Base-by-base conservation (phyloP, 164 flowering plant species). In the Euptelea pleiosperma region DNA sequence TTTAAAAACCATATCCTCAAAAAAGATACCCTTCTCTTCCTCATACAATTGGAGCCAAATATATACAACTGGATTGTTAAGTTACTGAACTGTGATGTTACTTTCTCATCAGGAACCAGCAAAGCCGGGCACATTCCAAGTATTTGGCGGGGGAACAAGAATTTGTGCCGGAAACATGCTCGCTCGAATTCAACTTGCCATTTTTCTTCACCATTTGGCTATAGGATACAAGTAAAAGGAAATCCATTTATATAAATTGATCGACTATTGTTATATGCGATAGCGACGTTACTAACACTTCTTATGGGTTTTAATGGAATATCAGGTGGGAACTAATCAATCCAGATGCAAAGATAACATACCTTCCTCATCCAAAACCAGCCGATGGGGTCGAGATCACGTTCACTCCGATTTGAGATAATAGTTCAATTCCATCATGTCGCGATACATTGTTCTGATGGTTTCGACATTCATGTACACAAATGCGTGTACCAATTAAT, bases 131-230 rank as follows among this genome's bases (percentile, higher is more conserved):
- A 54, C 79, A 5, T 76, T 67, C 56, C 75, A 65, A 57, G 83
- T 62, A 1, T 80, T 82, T 68, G 85, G 85, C 10, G 76, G 71
- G 3, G 85, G 85, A 19, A 5, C 64, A 31, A 75, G 85, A 66
- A 62, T 78, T 10, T 80, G 82, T 37, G 58, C 80, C 0, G 87
- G 87, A 57, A 82, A 71, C 70, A 78, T 63, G 75, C 75, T 80
- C 33, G 83, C 77, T 24, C 65, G 79, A 33, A 51, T 75, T 14
- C 80, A 79, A 50, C 43, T 77, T 15, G 57, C 77, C 14, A 46
- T 81, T 36, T 65, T 79, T n/a, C 66, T 79, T 46, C 82, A 81
- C 62, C 78, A 79, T 69, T 55, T 79, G 67, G 55, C 75, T 19
- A 43, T 60, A 7, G 80, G 83, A 47, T 77, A 83, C 75, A 75